Base-by-base conservation (phyloP, 2,329 filamentous ascomycete species). In the Cercospora brassicicola region DNA sequence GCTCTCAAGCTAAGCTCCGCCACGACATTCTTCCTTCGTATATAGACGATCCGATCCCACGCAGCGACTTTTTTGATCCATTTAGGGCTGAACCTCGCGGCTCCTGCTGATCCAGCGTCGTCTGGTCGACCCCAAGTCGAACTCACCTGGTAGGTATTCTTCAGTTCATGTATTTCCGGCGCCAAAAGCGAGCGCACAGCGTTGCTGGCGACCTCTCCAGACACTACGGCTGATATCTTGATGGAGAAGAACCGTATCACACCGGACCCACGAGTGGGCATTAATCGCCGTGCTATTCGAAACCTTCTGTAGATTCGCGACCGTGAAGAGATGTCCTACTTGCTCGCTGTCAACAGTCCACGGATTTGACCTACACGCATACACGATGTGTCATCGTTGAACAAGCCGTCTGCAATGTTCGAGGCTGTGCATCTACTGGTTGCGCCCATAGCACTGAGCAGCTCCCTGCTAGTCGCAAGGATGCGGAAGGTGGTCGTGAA, bases 1-100 rank as follows among this genome's bases (percentile, higher is more conserved):
- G 30, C 55, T 57, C 26, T 57, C 55, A n/a, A 57, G 55, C 55
- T 33, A 9, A 53, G 48, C 48, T 53, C 48, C 48, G 48, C 48
- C 48, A 53, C 48, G 23, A n/a, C 5, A 8, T 26, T 26, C 11
- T 13, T 28, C 20, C 48, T 53, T 28, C 23, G 48, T 26, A 11
- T 26, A 53, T 53, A n/a, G 20, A 26, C 20, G 48, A 53, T 28
- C 20, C 11, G 11, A 53, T 53, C 20, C 23, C 48, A 26, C 20
- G 20, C 48, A 15, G n/a, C 48, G 48, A 53, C 48, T 53, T 26
- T 28, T 26, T 28, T 53, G 48, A 10, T 28, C 48, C 48, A 53
- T 53, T 13, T 53, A 53, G 48, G 48, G 48, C 48, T 53, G 48
- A 53, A 13, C 11, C 20, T 26, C 28, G 48, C 5, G 6, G 11